Conservation (phyloP, 108 stramenopile genomes). For the Cyclotella sp. region DNA sequence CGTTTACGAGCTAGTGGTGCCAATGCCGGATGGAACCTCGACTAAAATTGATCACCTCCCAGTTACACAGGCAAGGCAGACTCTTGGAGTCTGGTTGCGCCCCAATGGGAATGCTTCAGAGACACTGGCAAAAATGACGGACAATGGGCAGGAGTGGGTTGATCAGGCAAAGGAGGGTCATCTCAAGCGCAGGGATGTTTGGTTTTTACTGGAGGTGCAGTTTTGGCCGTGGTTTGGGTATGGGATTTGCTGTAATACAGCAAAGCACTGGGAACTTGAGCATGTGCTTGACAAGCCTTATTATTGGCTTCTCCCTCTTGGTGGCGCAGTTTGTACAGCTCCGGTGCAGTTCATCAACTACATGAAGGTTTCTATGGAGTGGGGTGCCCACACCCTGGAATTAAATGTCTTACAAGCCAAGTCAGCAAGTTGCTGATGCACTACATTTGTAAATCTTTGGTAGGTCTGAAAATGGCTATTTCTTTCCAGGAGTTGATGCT, state of each 20-base stretch:
- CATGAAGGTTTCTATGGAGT: conserved; percentile 17
- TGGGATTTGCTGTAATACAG: conserved; percentile 13
- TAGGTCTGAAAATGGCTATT: too few species aligned
- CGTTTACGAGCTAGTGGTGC: background rate
- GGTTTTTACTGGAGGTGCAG: conserved; percentile 20
- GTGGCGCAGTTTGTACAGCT: background rate
- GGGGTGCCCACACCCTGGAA: conserved; percentile 8
- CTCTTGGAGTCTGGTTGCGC: conserved; percentile 19
- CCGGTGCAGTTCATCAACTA: background rate
- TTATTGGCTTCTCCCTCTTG: background rate
- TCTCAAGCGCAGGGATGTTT: conserved; percentile 7
- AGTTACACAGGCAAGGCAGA: background rate
- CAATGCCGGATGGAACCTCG: conserved; percentile 1
- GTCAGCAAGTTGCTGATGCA: background rate
- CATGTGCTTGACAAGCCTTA: background rate
- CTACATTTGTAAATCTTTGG: too few species aligned
- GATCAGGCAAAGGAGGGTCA: conserved; percentile 4
- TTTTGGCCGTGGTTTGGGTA: conserved; percentile 19
- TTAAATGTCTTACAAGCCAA: background rate
- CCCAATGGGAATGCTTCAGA: conserved; percentile 5
- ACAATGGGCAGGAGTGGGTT: conserved; percentile 4
- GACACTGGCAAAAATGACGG: background rate
- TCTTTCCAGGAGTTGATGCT: too few species aligned
- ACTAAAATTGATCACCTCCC: background rate
- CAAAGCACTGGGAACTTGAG: background rate